Base-by-base conservation (phyloP, 495 filamentous ascomycete genomes). In the Friedmanniomyces simplex region DNA sequence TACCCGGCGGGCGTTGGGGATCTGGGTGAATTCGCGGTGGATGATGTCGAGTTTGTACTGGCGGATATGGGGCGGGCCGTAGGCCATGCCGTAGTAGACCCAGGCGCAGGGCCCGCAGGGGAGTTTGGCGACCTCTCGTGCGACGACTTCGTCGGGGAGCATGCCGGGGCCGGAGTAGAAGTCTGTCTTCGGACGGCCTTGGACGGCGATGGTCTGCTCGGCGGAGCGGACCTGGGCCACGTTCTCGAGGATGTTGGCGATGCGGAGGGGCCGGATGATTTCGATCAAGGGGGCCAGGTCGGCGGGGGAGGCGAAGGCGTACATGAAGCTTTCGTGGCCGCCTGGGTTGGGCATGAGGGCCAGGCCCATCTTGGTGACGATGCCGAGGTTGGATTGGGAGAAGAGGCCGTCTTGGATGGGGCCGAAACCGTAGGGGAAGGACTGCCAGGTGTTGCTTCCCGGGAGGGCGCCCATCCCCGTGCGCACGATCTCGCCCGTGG, bases 331-430 rank as follows among this genome's bases (percentile, higher is more conserved):
- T 58, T 80, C 77, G 61, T 79, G 72, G 0, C 67, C 72, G 0
- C 71, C 71, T 20, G 70, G 68, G 16, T 77, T 75, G 2, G 77
- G 78, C 78, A 81, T 79, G 20, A 78, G 60, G 71, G 74, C 75
- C 50, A 83, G 70, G 10, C 79, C 79, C 74, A 84, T 78, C 66
- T 82, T 81, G 0, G 71, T 75, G 1, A 82, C 77, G 48, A 84
- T 82, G 21, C 79, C 81, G 46, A 78, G 72, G 61, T 76, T 80
- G 60, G 67, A 73, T 62, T 84, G 81, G 0, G 73, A 71, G 66
- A 84, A 84, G 52, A 82, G 73, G 26, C 79, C 79, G 61, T 83
- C 79, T 26, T 71, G 69, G 36, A 74, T 72, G 2, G 80, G 80
- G 1, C 80, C 80, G 60, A 78, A 82, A 3, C 75, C 77, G 49